A percentile compares a stretch with the other conserved stretches of the same genome.
These are phyloP conservation scores for Verticillium nonalfalfae DNA, from an alignment of 2,329 filamentous ascomycete species.

Conservation along the genomic window DNA sequence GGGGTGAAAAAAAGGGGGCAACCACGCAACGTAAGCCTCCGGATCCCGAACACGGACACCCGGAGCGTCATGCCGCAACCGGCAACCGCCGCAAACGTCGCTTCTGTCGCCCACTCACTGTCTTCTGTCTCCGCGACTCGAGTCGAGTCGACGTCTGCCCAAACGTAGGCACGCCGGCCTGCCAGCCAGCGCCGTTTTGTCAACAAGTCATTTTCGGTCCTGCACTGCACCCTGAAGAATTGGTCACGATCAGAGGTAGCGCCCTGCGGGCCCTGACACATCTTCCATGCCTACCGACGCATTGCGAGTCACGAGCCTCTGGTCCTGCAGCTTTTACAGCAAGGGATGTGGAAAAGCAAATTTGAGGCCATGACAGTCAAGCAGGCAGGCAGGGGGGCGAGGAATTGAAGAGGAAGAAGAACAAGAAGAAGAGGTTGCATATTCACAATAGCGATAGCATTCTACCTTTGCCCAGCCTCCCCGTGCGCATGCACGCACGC, in stretches of 20 bases:
- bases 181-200: too few species aligned
- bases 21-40: not conserved
- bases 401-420: not conserved
- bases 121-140: too few species aligned
- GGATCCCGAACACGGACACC: not conserved
- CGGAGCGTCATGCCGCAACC: not conserved
- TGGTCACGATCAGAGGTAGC: not conserved
- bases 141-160: too few species aligned
- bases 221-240: not conserved
- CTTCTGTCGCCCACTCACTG: too few species aligned
- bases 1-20: not conserved
- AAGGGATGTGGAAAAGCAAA: not conserved
- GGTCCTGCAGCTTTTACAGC: not conserved
- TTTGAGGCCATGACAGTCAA: not conserved
- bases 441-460: not conserved
- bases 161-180: too few species aligned
- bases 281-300: not conserved
- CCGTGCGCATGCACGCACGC: slow-evolving; percentile 17
- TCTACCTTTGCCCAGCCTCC: slow-evolving; percentile 10
- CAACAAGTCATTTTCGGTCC: not conserved
- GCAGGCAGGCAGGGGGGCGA: not conserved
- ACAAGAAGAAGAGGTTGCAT: not conserved
- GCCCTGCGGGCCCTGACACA: not conserved
- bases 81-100: too few species aligned
- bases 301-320: not conserved